Conservation (phyloP, 1,284 basidiomycete genomes). For the Ceratobasidium sp. region DNA sequence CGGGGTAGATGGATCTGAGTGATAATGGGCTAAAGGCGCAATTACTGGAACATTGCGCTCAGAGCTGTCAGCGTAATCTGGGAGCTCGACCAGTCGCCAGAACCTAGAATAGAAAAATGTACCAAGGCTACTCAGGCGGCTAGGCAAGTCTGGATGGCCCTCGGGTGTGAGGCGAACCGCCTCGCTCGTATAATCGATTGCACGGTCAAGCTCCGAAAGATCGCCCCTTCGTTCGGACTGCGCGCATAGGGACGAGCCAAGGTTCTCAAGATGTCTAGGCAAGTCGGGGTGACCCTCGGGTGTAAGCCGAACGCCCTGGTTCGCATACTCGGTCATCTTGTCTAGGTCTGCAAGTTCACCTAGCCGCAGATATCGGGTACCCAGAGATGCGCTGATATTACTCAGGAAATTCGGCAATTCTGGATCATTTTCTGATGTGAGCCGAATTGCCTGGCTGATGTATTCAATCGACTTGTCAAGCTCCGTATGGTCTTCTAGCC, state of each 20-base stretch:
- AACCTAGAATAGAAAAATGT: background rate
- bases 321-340: background rate
- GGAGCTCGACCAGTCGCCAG: background rate
- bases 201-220: background rate
- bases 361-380: background rate
- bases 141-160: background rate
- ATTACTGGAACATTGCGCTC: slow-evolving; percentile 26
- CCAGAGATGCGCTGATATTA: background rate
- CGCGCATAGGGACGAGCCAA: background rate
- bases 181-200: background rate
- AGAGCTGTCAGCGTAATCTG: slow-evolving; percentile 35
- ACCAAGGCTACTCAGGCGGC: slow-evolving; percentile 1
- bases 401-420: background rate
- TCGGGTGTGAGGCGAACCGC: background rate
- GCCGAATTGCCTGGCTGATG: background rate
- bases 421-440: background rate
- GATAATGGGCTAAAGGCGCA: background rate
- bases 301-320: background rate
- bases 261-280: background rate
- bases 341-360: background rate
- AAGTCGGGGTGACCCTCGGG: background rate
- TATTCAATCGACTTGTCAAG: background rate
- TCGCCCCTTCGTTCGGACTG: background rate
- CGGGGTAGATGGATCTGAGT: background rate
- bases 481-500: background rate